Conservation (phyloP, 1,139 yeast genomes). For the Suhomyces bribrorum region DNA sequence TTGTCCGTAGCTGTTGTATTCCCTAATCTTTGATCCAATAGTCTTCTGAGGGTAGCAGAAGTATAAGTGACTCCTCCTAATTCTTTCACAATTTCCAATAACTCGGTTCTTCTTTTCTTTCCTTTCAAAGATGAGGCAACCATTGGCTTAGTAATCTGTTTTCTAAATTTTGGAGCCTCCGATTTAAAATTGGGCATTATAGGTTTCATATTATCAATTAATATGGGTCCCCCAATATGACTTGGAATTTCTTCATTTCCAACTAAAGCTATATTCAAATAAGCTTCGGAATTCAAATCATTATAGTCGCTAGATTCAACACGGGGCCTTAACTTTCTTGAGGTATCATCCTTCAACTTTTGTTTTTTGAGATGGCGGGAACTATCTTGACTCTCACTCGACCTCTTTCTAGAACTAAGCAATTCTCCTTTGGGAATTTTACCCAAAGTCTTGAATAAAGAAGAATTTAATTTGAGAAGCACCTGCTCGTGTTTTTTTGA, state of each 20-base stretch:
- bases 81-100: slow-evolving; percentile 38
- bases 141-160: slow-evolving; percentile 6
- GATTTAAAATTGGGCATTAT: slow-evolving; percentile 14
- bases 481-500: slow-evolving; percentile 9
- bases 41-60: slow-evolving; percentile 33
- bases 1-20: slow-evolving; percentile 45
- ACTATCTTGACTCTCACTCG: not conserved
- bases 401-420: slow-evolving; percentile 18
- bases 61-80: slow-evolving; percentile 47
- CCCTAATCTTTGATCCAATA: slow-evolving; percentile 38
- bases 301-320: not conserved
- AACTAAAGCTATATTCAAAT: not conserved
- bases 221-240: slow-evolving; percentile 1
- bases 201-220: slow-evolving; percentile 12
- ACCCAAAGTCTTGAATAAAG: slow-evolving; percentile 24
- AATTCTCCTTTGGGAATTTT: slow-evolving; percentile 27
- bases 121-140: slow-evolving; percentile 16
- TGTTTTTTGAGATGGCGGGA: slow-evolving; percentile 1
- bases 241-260: not conserved
- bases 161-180: slow-evolving; percentile 3
- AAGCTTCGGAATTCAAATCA: not conserved
- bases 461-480: slow-evolving; percentile 25
- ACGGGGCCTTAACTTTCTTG: slow-evolving; percentile 2
- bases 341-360: slow-evolving; percentile 4
- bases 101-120: slow-evolving; percentile 32